Evolutionary conservation across 2,329 filamentous ascomycete species (phyloP).

Genomic region (Exophiala sp.): DNA sequence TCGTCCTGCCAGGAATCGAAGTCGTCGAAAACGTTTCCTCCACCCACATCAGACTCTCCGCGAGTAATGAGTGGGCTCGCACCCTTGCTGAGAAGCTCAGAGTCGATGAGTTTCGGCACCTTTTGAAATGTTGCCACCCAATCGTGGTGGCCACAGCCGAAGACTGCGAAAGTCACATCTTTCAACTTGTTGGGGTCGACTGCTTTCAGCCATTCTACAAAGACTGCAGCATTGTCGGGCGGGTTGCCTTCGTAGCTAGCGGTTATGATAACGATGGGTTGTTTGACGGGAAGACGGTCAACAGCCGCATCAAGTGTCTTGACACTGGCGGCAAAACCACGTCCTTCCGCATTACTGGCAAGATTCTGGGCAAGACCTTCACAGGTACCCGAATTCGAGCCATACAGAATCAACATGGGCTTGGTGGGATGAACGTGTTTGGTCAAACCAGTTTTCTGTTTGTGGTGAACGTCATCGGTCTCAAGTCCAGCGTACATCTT

Average conservation of each 20-base stretch:
- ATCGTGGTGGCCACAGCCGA: constrained; percentile 61
- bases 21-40: constrained; percentile 64
- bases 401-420: constrained; percentile 65
- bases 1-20: constrained; percentile 67
- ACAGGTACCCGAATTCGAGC: constrained; percentile 72
- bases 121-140: constrained; percentile 61
- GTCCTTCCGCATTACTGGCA: constrained; percentile 55
- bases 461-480: constrained; percentile 23
- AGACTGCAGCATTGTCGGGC: constrained; percentile 67
- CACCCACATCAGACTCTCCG: constrained; percentile 54
- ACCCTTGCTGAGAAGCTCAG: constrained; percentile 51
- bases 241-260: constrained; percentile 73
- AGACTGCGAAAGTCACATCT: constrained; percentile 63
- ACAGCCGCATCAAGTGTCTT: constrained; percentile 61
- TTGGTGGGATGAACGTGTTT: constrained; percentile 31
- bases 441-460: constrained; percentile 2
- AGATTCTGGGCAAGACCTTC: constrained; percentile 64
- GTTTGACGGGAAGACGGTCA: constrained; percentile 56
- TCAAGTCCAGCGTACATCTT: constrained; percentile 33
- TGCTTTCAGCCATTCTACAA: constrained; percentile 63
- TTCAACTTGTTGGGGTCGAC: constrained; percentile 52
- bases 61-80: constrained; percentile 47
- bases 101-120: constrained; percentile 62
- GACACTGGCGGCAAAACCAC: constrained; percentile 59
- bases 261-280: constrained; percentile 64